phyloP scores from a whole-genome alignment of 2,329 filamentous ascomycete genomes.

The Aspergillus tamarii region DNA sequence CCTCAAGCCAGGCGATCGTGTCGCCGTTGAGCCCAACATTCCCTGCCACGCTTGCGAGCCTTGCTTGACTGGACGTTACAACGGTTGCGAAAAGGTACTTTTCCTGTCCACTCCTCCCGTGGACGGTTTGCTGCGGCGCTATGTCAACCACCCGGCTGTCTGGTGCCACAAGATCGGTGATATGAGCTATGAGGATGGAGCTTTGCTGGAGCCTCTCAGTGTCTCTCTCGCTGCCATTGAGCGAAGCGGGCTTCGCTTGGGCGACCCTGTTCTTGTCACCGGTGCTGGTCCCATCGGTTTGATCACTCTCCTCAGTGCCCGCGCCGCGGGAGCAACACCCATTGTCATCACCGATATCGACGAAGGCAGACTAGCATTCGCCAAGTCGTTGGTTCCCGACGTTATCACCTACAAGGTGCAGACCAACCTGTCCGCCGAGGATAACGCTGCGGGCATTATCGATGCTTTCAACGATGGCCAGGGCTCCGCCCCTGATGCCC shows the following conservation, averaged over 20 bases:
- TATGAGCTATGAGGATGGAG: constrained; percentile 90
- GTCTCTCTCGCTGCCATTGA: constrained; percentile 89
- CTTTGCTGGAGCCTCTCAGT: constrained; percentile 85
- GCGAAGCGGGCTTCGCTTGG: constrained; percentile 76
- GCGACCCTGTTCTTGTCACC: constrained; percentile 85
- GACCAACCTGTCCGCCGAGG: constrained; percentile 59
- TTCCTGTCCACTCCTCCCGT: constrained; percentile 93
- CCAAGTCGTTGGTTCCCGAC: constrained; percentile 77
- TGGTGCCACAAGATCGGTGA: constrained; percentile 97
- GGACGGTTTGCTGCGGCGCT: constrained; percentile 81
- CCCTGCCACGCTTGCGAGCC: constrained; percentile 90
- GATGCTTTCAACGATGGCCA: constrained; percentile 62
- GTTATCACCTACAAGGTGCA: constrained; percentile 70
- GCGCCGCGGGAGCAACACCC: constrained; percentile 85
- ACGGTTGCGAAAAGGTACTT: constrained; percentile 82
- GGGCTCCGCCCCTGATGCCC: constrained; percentile 50
- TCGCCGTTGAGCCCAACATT: constrained; percentile 92
- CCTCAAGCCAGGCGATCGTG: constrained; percentile 83
- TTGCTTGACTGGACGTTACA: constrained; percentile 90
- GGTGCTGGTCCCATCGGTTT: constrained; percentile 94
- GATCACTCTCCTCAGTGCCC: constrained; percentile 80
- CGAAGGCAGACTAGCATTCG: constrained; percentile 79
- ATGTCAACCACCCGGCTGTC: constrained; percentile 89
- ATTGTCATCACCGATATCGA: constrained; percentile 96
- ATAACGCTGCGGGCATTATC: constrained; percentile 71